phyloP scores from a whole-genome alignment of 1,284 basidiomycete species.

The Pholiota adiposa region DNA sequence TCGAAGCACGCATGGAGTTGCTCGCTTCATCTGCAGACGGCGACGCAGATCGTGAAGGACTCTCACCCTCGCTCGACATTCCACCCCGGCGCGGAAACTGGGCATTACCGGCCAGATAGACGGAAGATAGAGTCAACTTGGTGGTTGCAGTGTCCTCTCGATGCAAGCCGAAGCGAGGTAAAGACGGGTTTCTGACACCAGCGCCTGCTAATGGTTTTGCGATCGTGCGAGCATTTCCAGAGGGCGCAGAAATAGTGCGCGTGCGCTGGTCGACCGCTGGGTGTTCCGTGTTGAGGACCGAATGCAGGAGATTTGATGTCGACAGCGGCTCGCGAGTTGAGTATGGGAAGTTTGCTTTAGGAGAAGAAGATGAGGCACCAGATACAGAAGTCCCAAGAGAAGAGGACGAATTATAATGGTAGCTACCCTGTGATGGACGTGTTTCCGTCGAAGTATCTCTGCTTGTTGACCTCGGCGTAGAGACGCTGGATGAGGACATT shows the following conservation, averaged over 20 bases:
- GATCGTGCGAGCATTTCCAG: background rate
- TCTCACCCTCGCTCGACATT: constrained; percentile 24
- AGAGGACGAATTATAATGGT: constrained; percentile 30
- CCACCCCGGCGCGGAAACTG: constrained; percentile 17
- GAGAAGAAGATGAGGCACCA: constrained; percentile 24
- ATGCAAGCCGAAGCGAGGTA: constrained; percentile 1
- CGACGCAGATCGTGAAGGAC: constrained; percentile 24
- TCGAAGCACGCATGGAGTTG: background rate
- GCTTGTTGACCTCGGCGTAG: constrained; percentile 25
- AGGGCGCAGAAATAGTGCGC: constrained; percentile 18
- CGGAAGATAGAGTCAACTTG: background rate
- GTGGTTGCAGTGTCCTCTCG: background rate
- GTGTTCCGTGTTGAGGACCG: constrained; percentile 15
- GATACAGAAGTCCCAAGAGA: constrained; percentile 38
- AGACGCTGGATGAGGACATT: constrained; percentile 2
- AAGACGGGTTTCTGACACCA: background rate
- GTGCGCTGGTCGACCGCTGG: constrained; percentile 15
- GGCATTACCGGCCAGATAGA: constrained; percentile 3
- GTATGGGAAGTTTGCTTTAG: constrained; percentile 18
- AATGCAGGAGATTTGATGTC: constrained; percentile 13
- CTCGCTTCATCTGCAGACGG: constrained; percentile 26
- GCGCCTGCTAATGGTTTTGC: background rate
- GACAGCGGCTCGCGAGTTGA: constrained; percentile 3
- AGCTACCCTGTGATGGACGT: constrained; percentile 22
- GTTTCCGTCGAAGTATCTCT: constrained; percentile 30